phyloP scores from a whole-genome alignment of 2,329 filamentous ascomycete genomes.

The Paraphoma sp. region DNA sequence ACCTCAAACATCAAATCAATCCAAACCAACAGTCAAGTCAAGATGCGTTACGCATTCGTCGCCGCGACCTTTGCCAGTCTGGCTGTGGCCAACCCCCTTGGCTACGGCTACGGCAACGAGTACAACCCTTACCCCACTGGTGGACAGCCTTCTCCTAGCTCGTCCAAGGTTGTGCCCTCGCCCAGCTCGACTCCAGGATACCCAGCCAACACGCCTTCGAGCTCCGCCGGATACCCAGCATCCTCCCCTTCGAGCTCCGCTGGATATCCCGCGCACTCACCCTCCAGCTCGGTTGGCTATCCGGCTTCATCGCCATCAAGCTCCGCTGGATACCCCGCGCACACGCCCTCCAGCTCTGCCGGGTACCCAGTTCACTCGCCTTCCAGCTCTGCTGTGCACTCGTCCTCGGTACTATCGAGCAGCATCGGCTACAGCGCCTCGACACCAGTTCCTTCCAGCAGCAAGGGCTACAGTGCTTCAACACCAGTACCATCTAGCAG shows the following conservation, averaged over 20 bases:
- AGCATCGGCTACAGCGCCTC: not conserved
- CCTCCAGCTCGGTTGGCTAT: conserved; percentile 22
- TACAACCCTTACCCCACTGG: conserved; percentile 24
- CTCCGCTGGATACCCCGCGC: conserved; percentile 7
- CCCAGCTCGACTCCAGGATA: conserved; percentile 1
- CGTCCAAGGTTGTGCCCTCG: not conserved
- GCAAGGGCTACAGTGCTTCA: not conserved
- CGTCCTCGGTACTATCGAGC: conserved; percentile 1
- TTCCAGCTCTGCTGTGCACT: conserved; percentile 1
- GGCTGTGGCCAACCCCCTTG: conserved; percentile 35
- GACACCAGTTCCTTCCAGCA: not conserved
- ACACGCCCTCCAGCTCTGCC: conserved; percentile 5
- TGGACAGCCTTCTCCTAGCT: conserved; percentile 6
- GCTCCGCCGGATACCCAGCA: conserved; percentile 1
- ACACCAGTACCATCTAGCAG: conserved; percentile 1
- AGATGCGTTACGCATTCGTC: conserved; percentile 42
- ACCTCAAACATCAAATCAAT: conserved; percentile 7
- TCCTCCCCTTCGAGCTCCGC: conserved; percentile 6
- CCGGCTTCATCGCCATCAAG: not conserved
- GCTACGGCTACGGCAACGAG: conserved; percentile 22
- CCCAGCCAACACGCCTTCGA: conserved; percentile 8
- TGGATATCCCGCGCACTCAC: conserved; percentile 5
- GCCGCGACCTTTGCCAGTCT: conserved; percentile 39
- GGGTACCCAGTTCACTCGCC: conserved; percentile 1
- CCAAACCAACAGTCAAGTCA: conserved; percentile 17